Evolutionary conservation across 352 stramenopile species (phyloP).

Genomic region (Globisporangium cylindrosporum): DNA sequence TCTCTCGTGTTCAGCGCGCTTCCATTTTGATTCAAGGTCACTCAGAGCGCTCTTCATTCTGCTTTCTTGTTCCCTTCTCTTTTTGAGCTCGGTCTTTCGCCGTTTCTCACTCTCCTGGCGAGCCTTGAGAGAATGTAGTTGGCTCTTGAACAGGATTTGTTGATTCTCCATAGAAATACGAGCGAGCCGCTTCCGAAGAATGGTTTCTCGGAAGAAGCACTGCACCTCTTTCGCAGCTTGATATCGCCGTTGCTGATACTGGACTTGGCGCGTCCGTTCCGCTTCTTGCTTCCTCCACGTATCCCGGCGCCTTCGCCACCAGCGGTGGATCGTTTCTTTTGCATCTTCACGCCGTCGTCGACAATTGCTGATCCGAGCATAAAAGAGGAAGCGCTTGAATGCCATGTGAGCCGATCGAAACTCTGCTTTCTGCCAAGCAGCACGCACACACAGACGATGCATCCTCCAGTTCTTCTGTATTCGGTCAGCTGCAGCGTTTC

Average conservation of each 20-base stretch:
- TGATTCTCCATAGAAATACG: conserved; percentile 28
- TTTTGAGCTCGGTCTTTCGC: conserved; percentile 35
- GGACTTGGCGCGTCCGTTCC: conserved; percentile 12
- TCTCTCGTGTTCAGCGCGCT: conserved; percentile 28
- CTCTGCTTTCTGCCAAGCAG: conserved; percentile 8
- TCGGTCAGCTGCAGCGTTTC: conserved; percentile 16
- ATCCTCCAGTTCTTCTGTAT: conserved; percentile 32
- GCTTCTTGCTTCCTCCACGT: conserved; percentile 10
- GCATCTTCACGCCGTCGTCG: conserved; percentile 22
- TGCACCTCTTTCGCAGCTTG: conserved; percentile 36
- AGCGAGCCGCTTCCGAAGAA: conserved; percentile 36
- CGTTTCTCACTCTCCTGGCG: conserved; percentile 41
- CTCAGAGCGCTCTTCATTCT: conserved; percentile 31
- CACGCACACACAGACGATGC: conserved; percentile 7
- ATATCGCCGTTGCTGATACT: conserved; percentile 19
- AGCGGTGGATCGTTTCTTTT: conserved; percentile 37
- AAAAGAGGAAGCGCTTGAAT: conserved; percentile 50
- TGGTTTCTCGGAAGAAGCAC: conserved; percentile 39
- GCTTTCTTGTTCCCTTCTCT: conserved; percentile 26
- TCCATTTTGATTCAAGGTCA: conserved; percentile 46
- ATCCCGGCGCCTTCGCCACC: conserved; percentile 32
- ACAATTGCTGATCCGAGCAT: conserved; percentile 25
- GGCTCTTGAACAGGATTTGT: conserved; percentile 40
- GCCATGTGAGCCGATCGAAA: conserved; percentile 39
- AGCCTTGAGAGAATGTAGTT: conserved; percentile 42